These are phyloP conservation scores for Macrolepiota albuminosa DNA, from an alignment of 768 basidiomycete genomes.

Conservation along the genomic window DNA sequence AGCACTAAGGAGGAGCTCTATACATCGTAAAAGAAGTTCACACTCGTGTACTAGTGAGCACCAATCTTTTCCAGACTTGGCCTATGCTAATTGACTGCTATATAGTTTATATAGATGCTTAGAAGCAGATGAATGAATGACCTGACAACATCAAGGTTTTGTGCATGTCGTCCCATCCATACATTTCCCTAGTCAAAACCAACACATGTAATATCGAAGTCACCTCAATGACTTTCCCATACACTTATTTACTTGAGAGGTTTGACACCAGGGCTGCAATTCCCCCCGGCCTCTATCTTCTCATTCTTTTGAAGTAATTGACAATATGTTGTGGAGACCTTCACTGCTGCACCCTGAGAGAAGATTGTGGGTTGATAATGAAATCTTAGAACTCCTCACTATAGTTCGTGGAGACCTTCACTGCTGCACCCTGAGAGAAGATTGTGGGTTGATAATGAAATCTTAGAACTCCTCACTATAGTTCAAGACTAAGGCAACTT, in stretches of 20 bases:
- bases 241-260: neutral
- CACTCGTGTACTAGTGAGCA: constrained; percentile 9
- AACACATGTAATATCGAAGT: neutral
- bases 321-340: neutral
- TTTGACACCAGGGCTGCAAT: neutral
- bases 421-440: neutral
- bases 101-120: constrained; percentile 15
- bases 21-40: constrained; percentile 25
- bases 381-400: neutral
- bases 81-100: neutral
- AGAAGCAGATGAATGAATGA: constrained; percentile 12
- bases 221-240: neutral
- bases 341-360: neutral
- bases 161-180: neutral
- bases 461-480: neutral
- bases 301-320: neutral
- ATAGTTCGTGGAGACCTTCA: too few species aligned
- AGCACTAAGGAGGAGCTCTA: constrained; percentile 42
- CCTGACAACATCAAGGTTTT: constrained; percentile 4
- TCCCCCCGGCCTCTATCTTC: neutral
- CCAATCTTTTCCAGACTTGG: too few species aligned
- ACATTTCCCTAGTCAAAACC: neutral
- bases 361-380: neutral
- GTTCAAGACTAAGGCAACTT: neutral
- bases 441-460: neutral